Percentiles rank a stretch among this genome's conserved stretches.
phyloP scores from a whole-genome alignment of 2,329 filamentous ascomycete genomes.

The Leptographium lundbergii region DNA sequence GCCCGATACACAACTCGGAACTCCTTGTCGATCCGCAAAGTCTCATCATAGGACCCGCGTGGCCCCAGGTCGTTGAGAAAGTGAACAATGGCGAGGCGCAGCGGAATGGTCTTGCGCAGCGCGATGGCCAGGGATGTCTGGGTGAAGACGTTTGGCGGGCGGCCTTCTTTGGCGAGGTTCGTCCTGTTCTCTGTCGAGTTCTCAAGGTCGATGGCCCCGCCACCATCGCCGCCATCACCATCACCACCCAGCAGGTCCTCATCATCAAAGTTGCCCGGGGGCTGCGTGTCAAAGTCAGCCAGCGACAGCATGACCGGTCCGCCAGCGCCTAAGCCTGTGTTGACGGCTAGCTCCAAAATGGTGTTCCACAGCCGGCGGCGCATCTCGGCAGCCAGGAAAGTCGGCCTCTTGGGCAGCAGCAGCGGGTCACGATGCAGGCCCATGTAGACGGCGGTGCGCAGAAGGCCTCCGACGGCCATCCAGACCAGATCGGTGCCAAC shows the following conservation, averaged over 20 bases:
- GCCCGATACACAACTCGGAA: slow-evolving; percentile 28
- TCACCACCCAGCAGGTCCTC: slow-evolving; percentile 23
- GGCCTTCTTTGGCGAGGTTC: neutral
- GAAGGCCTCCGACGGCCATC: slow-evolving; percentile 28
- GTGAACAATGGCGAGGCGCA: slow-evolving; percentile 29
- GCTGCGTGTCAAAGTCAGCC: slow-evolving; percentile 32
- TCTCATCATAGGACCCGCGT: slow-evolving; percentile 31
- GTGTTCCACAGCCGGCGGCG: slow-evolving; percentile 40
- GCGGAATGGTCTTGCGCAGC: slow-evolving; percentile 27
- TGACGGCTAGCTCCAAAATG: slow-evolving; percentile 32
- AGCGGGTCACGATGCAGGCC: slow-evolving; percentile 36
- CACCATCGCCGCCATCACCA: neutral
- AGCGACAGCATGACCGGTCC: slow-evolving; percentile 29
- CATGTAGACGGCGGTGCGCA: slow-evolving; percentile 34
- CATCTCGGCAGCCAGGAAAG: slow-evolving; percentile 28
- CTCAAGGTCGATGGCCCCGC: neutral
- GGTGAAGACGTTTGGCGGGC: slow-evolving; percentile 20
- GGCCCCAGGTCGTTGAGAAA: slow-evolving; percentile 34
- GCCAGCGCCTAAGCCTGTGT: slow-evolving; percentile 31
- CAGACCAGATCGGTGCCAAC: slow-evolving; percentile 33
- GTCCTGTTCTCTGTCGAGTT: neutral
- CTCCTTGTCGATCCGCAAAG: slow-evolving; percentile 30
- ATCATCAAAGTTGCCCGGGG: slow-evolving; percentile 37
- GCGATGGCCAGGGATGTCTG: slow-evolving; percentile 36
- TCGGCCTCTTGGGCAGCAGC: slow-evolving; percentile 20